These are phyloP conservation scores for Pseudozyma sp. DNA, from an alignment of 1,284 basidiomycete species.

Conservation along the genomic window DNA sequence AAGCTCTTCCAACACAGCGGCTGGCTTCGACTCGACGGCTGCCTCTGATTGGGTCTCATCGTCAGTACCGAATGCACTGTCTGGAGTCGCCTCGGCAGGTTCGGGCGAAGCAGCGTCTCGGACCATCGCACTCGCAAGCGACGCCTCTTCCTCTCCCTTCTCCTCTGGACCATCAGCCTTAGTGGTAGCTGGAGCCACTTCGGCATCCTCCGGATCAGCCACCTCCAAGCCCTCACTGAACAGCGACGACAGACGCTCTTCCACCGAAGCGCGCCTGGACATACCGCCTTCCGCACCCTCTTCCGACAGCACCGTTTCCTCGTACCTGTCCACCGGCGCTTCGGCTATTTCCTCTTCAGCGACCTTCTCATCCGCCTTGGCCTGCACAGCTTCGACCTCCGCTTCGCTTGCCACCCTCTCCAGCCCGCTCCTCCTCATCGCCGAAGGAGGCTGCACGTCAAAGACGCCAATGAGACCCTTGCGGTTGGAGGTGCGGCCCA, in stretches of 20 bases:
- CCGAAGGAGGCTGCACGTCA: background rate
- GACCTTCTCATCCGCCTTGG: constrained; percentile 9
- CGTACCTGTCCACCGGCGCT: constrained; percentile 15
- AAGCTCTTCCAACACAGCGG: too few relatives aligned
- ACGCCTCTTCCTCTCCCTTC: background rate
- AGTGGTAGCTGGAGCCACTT: background rate
- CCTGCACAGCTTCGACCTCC: constrained; percentile 25
- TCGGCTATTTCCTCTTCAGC: constrained; percentile 5
- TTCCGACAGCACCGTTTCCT: constrained; percentile 11
- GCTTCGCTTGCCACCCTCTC: constrained; percentile 38
- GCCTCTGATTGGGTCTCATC: too few relatives aligned
- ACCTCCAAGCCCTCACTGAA: constrained; percentile 1
- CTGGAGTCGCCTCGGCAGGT: too few relatives aligned
- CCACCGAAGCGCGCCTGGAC: constrained; percentile 14
- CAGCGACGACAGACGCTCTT: constrained; percentile 30
- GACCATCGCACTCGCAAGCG: background rate
- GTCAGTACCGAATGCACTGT: too few relatives aligned
- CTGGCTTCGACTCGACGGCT: too few relatives aligned
- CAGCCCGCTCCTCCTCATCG: constrained; percentile 17
- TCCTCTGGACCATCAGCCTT: background rate
- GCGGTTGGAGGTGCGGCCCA: constrained; percentile 31
- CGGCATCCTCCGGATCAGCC: background rate
- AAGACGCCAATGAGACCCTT: constrained; percentile 27
- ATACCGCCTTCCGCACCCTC: constrained; percentile 2
- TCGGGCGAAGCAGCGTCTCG: too few relatives aligned